Conservation (phyloP, 2,329 filamentous ascomycete genomes). For the Madurella mycetomatis region DNA sequence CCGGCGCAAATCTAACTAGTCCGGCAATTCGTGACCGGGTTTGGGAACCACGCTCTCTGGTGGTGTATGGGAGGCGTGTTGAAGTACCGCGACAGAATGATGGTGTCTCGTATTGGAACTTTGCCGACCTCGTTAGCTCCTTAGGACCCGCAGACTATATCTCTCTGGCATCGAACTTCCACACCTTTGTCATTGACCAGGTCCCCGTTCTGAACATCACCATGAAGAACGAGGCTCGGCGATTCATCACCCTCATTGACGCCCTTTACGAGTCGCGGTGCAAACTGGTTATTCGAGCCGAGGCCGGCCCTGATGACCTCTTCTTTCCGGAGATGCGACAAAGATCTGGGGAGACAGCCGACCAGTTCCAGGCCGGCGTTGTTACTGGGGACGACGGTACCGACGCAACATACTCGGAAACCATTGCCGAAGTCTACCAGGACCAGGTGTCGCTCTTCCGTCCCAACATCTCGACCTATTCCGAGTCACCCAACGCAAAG, state of each 20-base stretch:
- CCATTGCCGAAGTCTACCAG: conserved; percentile 63
- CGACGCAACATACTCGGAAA: conserved; percentile 42
- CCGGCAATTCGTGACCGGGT: background rate
- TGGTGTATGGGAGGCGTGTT: conserved; percentile 62
- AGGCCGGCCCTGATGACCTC: conserved; percentile 63
- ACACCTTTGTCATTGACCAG: conserved; percentile 69
- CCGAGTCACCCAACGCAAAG: conserved; percentile 38
- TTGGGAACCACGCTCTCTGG: conserved; percentile 42
- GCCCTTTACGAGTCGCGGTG: conserved; percentile 79
- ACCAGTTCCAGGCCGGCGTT: background rate
- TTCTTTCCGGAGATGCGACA: conserved; percentile 64
- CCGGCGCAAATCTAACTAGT: background rate
- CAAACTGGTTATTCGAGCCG: conserved; percentile 66
- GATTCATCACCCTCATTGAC: conserved; percentile 76
- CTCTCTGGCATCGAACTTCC: conserved; percentile 72
- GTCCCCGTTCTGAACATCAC: conserved; percentile 63
- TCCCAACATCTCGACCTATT: conserved; percentile 69
- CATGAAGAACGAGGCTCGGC: conserved; percentile 75
- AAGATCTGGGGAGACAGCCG: background rate
- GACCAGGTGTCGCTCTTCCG: conserved; percentile 72
- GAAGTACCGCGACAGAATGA: conserved; percentile 53
- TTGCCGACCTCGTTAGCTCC: conserved; percentile 60
- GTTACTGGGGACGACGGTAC: conserved; percentile 23
- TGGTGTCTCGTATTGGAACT: conserved; percentile 61
- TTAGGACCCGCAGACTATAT: conserved; percentile 82